Conservation (phyloP, 805 yeast species). For the Lachancea meyersii region DNA sequence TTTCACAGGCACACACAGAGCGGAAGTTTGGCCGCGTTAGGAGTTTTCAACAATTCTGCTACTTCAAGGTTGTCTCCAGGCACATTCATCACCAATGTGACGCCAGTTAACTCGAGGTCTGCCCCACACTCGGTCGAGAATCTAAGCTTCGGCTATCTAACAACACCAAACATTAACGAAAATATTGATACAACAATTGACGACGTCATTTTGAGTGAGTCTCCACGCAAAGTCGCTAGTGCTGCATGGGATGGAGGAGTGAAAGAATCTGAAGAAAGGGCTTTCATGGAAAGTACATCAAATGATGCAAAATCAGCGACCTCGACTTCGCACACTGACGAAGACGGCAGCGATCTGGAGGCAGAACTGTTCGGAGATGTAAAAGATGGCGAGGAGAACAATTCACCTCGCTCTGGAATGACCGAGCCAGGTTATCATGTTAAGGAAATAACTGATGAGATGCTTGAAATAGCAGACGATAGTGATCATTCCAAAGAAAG, state of each 20-base stretch:
- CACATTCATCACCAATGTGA: slow-evolving; percentile 1
- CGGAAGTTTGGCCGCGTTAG: background rate
- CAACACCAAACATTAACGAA: slow-evolving; percentile 11
- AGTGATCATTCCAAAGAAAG: slow-evolving; percentile 9
- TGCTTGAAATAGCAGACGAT: slow-evolving; percentile 12
- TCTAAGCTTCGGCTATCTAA: slow-evolving; percentile 8
- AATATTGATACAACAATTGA: slow-evolving; percentile 9
- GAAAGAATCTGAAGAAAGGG: slow-evolving; percentile 10
- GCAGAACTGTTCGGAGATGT: slow-evolving; percentile 13
- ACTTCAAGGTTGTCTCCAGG: slow-evolving; percentile 7
- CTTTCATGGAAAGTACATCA: slow-evolving; percentile 1
- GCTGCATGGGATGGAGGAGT: slow-evolving; percentile 9
- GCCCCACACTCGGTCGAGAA: slow-evolving; percentile 7
- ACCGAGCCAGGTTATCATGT: background rate
- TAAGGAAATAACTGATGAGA: slow-evolving; percentile 14
- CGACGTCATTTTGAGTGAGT: slow-evolving; percentile 5
- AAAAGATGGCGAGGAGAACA: slow-evolving; percentile 27
- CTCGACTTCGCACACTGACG: slow-evolving; percentile 1
- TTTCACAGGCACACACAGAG: slow-evolving; percentile 19
- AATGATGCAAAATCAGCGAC: background rate
- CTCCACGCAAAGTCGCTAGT: slow-evolving; percentile 7
- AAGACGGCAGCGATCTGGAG: slow-evolving; percentile 17
- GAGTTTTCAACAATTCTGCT: background rate
- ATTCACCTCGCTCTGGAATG: background rate
- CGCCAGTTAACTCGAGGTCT: slow-evolving; percentile 6